Conservation (phyloP, 2,329 filamentous ascomycete species). For the Whalleya microplaca region DNA sequence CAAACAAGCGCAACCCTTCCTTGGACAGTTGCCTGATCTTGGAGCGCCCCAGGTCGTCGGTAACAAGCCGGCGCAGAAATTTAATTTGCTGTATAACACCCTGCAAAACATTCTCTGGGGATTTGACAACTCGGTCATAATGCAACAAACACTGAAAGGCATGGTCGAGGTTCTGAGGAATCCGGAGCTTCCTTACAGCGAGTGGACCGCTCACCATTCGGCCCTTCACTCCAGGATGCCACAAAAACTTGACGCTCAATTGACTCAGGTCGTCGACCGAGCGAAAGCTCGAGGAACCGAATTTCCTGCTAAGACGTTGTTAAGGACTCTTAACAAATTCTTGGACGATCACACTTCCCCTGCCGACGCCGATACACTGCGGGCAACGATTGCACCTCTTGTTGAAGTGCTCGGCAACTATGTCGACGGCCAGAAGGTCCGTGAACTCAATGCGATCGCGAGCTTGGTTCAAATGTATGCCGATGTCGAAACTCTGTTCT, state of each 20-base stretch:
- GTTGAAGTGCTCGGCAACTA: slow-evolving; percentile 79
- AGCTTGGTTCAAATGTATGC: slow-evolving; percentile 81
- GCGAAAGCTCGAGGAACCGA: slow-evolving; percentile 77
- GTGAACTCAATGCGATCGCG: slow-evolving; percentile 84
- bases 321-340: slow-evolving; percentile 85
- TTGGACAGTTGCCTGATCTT: slow-evolving; percentile 85
- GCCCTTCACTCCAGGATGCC: slow-evolving; percentile 98
- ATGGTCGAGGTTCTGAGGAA: slow-evolving; percentile 89
- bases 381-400: slow-evolving; percentile 73
- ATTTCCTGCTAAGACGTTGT: slow-evolving; percentile 88
- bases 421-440: slow-evolving; percentile 83
- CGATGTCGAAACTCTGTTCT: slow-evolving; percentile 84
- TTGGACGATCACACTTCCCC: slow-evolving; percentile 80
- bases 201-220: slow-evolving; percentile 95
- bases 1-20: slow-evolving; percentile 93
- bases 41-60: slow-evolving; percentile 87
- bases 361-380: slow-evolving; percentile 74
- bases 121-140: slow-evolving; percentile 97
- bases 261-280: slow-evolving; percentile 85
- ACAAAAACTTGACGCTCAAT: slow-evolving; percentile 81
- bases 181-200: slow-evolving; percentile 89
- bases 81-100: slow-evolving; percentile 74
- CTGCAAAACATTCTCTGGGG: slow-evolving; percentile 87
- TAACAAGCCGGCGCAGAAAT: slow-evolving; percentile 88
- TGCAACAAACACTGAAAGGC: slow-evolving; percentile 83